These are phyloP conservation scores for Saposhnikovia divaricata DNA, from an alignment of 129 eudicot species.

Conservation along the genomic window DNA sequence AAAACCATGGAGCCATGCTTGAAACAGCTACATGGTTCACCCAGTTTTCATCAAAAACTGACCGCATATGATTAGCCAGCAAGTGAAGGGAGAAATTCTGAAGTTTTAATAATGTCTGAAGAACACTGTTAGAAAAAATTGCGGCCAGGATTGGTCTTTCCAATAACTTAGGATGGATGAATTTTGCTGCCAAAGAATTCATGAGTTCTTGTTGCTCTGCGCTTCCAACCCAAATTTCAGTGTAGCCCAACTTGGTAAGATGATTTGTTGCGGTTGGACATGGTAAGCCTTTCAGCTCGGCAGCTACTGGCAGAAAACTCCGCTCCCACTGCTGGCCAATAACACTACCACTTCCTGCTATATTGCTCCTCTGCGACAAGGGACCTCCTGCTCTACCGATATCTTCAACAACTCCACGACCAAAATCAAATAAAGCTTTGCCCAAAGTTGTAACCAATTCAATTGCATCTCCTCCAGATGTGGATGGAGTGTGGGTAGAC, in stretches of 20 bases:
- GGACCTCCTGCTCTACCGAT: constrained; percentile 73
- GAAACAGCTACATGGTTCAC: constrained; percentile 73
- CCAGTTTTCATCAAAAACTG: constrained; percentile 76
- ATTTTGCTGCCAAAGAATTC: constrained; percentile 61
- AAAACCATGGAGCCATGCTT: constrained; percentile 83
- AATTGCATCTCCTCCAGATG: constrained; percentile 85
- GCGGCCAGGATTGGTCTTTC: constrained; percentile 66
- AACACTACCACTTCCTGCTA: constrained; percentile 29
- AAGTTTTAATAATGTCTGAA: constrained; percentile 57
- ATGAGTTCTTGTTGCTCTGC: constrained; percentile 71
- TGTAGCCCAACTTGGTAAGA: constrained; percentile 50
- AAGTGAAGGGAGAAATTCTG: constrained; percentile 62
- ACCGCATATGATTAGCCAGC: constrained; percentile 67
- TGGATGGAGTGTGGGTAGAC: constrained; percentile 30
- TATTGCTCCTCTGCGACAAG: constrained; percentile 41
- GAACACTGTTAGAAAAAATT: constrained; percentile 38
- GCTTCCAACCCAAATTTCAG: constrained; percentile 86
- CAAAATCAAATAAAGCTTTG: constrained; percentile 87
- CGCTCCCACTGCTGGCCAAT: constrained; percentile 31
- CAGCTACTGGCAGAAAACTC: constrained; percentile 37
- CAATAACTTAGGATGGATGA: constrained; percentile 64
- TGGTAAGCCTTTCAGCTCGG: constrained; percentile 82
- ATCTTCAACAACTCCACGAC: constrained; percentile 98
- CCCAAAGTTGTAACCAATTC: constrained; percentile 85
- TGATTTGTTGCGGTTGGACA: constrained; percentile 74